Conservation (phyloP, 176 grass and related monocot genomes). For the Saccharum spontaneum region DNA sequence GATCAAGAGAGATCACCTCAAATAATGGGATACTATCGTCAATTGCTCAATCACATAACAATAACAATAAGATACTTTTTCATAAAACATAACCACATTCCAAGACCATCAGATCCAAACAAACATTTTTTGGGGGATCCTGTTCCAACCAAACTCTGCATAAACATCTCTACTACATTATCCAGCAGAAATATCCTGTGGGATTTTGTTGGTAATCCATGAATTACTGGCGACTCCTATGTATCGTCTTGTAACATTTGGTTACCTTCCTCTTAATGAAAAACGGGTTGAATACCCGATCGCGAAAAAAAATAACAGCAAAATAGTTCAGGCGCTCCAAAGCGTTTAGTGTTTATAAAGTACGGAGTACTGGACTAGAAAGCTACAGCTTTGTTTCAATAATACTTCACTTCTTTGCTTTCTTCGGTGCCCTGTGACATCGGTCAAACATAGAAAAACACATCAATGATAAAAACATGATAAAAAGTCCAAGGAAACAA, state of each 20-base stretch:
- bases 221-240: too few species aligned
- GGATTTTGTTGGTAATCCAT: too few species aligned
- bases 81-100: neutral
- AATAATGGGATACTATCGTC: too few species aligned
- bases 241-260: too few species aligned
- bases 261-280: too few species aligned
- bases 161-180: constrained; percentile 34
- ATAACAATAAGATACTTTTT: neutral
- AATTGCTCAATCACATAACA: too few species aligned
- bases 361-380: neutral
- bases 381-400: neutral
- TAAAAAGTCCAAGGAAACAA: neutral
- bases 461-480: neutral
- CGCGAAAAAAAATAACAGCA: neutral
- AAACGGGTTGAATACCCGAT: too few species aligned
- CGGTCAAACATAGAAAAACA: neutral
- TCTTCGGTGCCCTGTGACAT: constrained; percentile 13
- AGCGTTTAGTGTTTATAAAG: neutral
- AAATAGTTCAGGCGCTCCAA: constrained; percentile 3
- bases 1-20: too few species aligned
- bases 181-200: neutral
- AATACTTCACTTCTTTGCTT: neutral
- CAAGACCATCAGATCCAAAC: neutral
- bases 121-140: neutral
- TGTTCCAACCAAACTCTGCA: constrained; percentile 14